Evolutionary conservation across 2,329 filamentous ascomycete genomes (phyloP).

Genomic region (Dothistroma pini): DNA sequence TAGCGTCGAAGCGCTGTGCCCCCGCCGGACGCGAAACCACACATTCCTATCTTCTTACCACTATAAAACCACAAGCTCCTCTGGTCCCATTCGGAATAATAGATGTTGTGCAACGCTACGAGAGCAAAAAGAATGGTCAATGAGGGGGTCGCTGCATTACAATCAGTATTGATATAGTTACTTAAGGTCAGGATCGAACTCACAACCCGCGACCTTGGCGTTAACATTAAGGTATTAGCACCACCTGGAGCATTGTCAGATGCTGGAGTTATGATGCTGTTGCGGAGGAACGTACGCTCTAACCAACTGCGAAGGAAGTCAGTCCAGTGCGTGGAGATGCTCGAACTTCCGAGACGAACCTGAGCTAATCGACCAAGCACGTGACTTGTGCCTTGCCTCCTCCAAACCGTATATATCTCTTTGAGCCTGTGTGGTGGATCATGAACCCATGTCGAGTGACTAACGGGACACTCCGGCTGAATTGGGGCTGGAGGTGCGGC

Average conservation of each 20-base stretch:
- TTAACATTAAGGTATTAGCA: background rate
- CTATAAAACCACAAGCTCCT: too few species aligned
- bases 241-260: background rate
- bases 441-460: conserved; percentile 56
- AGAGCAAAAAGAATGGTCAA: background rate
- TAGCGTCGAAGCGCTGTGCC: too few species aligned
- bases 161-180: background rate
- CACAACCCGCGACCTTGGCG: background rate
- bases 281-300: background rate
- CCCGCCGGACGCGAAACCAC: too few species aligned
- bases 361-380: background rate
- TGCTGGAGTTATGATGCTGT: background rate
- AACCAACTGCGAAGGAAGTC: background rate
- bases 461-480: conserved; percentile 21
- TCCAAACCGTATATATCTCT: conserved; percentile 3
- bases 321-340: background rate
- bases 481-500: conserved; percentile 35
- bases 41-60: too few species aligned
- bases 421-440: conserved; percentile 64
- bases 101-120: too few species aligned
- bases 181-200: background rate
- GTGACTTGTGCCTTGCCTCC: background rate
- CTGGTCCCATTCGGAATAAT: too few species aligned
- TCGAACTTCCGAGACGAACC: background rate
- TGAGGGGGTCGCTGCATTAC: background rate